phyloP scores from a whole-genome alignment of 257 asterid genomes.

The Phtheirospermum japonicum region DNA sequence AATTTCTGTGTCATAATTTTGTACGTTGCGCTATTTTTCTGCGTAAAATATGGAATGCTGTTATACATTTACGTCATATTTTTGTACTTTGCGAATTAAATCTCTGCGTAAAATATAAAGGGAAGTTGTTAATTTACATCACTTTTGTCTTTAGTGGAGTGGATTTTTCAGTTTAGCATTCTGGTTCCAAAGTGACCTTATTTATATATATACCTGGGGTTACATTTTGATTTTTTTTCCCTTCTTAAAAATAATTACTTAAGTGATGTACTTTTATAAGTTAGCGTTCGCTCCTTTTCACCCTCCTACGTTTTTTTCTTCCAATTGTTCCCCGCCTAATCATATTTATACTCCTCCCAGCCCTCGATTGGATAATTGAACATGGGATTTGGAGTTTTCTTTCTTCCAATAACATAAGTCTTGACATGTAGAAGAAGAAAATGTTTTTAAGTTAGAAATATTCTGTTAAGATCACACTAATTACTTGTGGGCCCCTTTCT shows the following conservation, averaged over 20 bases:
- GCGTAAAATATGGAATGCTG: background rate
- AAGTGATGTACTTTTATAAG: background rate
- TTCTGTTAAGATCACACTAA: background rate
- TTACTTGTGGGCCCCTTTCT: background rate
- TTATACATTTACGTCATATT: conserved; percentile 1
- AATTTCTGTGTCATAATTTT: conserved; percentile 9
- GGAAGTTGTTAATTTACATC: conserved; percentile 2
- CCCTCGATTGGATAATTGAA: background rate
- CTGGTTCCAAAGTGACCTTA: background rate
- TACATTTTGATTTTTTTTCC: background rate
- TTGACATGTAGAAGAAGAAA: background rate
- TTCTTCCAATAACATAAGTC: background rate
- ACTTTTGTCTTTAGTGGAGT: conserved; percentile 11
- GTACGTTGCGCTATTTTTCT: background rate
- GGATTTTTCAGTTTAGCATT: conserved; percentile 1
- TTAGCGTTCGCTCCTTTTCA: background rate
- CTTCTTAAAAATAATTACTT: background rate
- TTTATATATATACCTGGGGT: background rate
- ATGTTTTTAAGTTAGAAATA: background rate
- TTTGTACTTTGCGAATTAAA: background rate
- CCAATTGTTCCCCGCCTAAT: no score
- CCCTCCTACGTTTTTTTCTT: no score
- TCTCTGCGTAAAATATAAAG: background rate
- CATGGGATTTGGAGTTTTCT: background rate
- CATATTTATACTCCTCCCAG: no score